Conservation (phyloP, 352 stramenopile genomes). For the Aphanomyces cochlioides region DNA sequence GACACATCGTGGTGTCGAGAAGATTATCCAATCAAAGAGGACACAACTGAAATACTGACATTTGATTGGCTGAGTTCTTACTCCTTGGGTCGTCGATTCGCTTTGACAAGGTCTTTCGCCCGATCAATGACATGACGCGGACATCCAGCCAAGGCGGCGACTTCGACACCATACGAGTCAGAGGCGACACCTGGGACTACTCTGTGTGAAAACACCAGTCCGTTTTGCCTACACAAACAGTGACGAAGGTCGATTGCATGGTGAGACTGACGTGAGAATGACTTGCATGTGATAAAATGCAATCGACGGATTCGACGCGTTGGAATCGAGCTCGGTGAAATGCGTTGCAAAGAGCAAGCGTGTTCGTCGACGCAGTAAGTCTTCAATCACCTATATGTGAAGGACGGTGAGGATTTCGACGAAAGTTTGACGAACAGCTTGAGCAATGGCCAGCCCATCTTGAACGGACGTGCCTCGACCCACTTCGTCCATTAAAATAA, state of each 20-base stretch:
- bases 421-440: conserved; percentile 40
- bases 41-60: no score
- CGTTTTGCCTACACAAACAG: conserved; percentile 26
- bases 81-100: neutral
- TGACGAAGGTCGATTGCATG: neutral
- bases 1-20: no score
- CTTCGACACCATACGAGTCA: conserved; percentile 79
- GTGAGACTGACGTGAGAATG: conserved; percentile 30
- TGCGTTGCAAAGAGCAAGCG: conserved; percentile 81
- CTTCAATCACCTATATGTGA: conserved; percentile 42
- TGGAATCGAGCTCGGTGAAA: conserved; percentile 59
- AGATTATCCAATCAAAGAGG: no score
- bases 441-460: conserved; percentile 77
- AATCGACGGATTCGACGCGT: conserved; percentile 38
- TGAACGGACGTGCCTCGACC: conserved; percentile 72
- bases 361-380: conserved; percentile 51
- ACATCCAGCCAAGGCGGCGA: conserved; percentile 64
- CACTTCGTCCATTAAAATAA: conserved; percentile 88
- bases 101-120: conserved; percentile 34
- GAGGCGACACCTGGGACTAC: conserved; percentile 62
- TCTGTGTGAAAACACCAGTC: conserved; percentile 71
- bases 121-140: conserved; percentile 45
- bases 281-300: conserved; percentile 71
- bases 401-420: neutral
- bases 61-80: no score